phyloP scores from a whole-genome alignment of 202 grass and related monocot species.

The Eragrostis tef region DNA sequence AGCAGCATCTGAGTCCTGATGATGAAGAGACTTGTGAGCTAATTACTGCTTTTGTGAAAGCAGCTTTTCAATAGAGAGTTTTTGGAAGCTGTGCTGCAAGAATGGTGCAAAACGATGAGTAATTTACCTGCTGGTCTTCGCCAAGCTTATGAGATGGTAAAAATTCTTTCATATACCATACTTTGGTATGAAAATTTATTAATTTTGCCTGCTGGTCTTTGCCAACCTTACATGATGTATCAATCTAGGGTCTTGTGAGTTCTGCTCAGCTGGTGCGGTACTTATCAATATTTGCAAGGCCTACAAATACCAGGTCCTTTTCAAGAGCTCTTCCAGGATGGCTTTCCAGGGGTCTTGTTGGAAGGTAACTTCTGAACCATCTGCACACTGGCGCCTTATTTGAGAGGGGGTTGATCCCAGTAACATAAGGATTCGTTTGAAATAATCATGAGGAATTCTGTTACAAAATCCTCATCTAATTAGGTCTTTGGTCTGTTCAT shows the following conservation, averaged over 20 bases:
- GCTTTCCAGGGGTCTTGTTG: conserved; percentile 85
- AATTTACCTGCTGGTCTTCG: conserved; percentile 83
- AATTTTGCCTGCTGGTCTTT: too few species aligned
- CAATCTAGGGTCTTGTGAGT: conserved; percentile 83
- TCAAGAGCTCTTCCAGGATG: conserved; percentile 85
- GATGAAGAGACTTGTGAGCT: conserved; percentile 33
- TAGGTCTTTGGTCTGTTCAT: neutral
- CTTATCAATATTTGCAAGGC: conserved; percentile 86
- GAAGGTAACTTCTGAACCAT: conserved; percentile 67
- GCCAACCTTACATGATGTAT: conserved; percentile 46
- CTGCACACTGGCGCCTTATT: neutral
- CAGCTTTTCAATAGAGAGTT: conserved; percentile 95
- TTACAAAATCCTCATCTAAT: neutral
- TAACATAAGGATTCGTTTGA: neutral
- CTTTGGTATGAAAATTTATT: conserved; percentile 43
- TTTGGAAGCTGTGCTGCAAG: conserved; percentile 92
- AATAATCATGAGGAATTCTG: neutral
- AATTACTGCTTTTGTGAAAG: conserved; percentile 39
- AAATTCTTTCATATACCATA: conserved; percentile 13
- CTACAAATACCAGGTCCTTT: conserved; percentile 71
- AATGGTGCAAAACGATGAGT: conserved; percentile 88
- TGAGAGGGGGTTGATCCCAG: neutral
- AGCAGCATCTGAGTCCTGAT: neutral
- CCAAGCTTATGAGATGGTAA: conserved; percentile 97
- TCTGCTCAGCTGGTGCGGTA: conserved; percentile 87